Percentiles rank a stretch among this genome's conserved stretches.
Evolutionary conservation across 1,284 basidiomycete species (phyloP).

Genomic region (Puccinia triticina): DNA sequence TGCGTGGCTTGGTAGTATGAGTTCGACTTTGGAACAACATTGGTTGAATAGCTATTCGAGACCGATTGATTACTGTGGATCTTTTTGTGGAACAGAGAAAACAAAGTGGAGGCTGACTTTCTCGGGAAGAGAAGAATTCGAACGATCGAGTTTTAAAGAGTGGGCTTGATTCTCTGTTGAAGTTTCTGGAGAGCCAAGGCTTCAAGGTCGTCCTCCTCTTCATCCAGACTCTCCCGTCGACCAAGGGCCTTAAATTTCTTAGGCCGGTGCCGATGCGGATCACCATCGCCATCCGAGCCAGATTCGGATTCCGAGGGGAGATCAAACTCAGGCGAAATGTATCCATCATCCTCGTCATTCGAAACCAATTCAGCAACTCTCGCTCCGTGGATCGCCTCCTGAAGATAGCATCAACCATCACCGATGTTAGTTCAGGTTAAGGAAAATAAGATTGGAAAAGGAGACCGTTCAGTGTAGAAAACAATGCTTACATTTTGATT

Average conservation of each 20-base stretch:
- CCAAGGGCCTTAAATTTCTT: conserved; percentile 32
- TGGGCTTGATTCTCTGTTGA: not conserved
- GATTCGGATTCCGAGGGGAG: conserved; percentile 52
- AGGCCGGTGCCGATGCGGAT: conserved; percentile 39
- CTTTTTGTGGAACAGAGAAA: too few relatives aligned
- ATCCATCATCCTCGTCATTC: conserved; percentile 62
- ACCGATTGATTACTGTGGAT: too few relatives aligned
- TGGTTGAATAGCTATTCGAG: too few relatives aligned
- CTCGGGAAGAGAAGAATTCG: too few relatives aligned
- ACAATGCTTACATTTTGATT: conserved; percentile 61
- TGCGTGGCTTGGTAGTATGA: too few relatives aligned
- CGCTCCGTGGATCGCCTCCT: not conserved
- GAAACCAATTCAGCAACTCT: conserved; percentile 26
- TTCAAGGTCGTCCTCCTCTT: conserved; percentile 56
- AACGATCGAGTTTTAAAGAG: not conserved
- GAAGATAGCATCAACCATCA: not conserved
- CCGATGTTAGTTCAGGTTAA: not conserved
- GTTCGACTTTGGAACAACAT: too few relatives aligned
- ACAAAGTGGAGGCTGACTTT: not conserved
- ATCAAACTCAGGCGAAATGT: conserved; percentile 74
- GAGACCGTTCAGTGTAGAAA: not conserved
- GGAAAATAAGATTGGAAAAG: not conserved
- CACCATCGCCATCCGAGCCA: conserved; percentile 47
- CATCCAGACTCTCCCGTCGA: not conserved
- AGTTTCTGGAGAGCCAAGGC: conserved; percentile 56